A percentile compares a stretch with the other conserved stretches of the same genome.
Conservation (phyloP, 148 eudicot genomes). For the Camellia japonica region DNA sequence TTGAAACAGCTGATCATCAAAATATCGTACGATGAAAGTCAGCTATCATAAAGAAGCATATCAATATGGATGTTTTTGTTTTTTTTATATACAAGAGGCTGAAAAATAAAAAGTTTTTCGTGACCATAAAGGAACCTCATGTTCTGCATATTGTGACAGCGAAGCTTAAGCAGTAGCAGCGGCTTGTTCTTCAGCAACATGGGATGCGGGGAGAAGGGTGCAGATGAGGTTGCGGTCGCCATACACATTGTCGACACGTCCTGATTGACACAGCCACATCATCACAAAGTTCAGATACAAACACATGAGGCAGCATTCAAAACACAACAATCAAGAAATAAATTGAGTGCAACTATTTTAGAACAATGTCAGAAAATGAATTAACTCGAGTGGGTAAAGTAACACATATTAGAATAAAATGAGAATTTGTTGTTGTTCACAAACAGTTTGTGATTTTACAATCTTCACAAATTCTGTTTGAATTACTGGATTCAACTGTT, state of each 20-base stretch:
- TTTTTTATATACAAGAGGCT: slow-evolving; percentile 30
- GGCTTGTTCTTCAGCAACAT: slow-evolving; percentile 75
- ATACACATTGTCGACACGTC: slow-evolving; percentile 91
- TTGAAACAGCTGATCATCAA: slow-evolving; percentile 12
- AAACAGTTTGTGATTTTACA: not conserved
- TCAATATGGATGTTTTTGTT: slow-evolving; percentile 9
- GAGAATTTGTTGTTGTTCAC: not conserved
- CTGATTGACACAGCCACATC: slow-evolving; percentile 31
- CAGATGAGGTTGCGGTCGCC: slow-evolving; percentile 96
- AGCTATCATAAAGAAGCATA: not conserved
- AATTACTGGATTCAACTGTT: not conserved
- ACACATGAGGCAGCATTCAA: not conserved
- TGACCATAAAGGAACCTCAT: slow-evolving; percentile 16
- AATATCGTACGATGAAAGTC: not conserved
- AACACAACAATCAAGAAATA: not conserved
- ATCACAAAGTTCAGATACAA: not conserved
- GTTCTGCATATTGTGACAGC: not conserved
- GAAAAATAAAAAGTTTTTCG: slow-evolving; percentile 11
- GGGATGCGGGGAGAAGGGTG: slow-evolving; percentile 78
- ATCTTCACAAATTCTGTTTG: not conserved
- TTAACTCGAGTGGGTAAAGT: not conserved
- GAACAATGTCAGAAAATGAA: not conserved
- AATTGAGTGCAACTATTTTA: too few species aligned
- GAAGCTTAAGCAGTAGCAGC: slow-evolving; percentile 65
- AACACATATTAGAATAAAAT: not conserved